Base-by-base conservation (phyloP, 1,284 basidiomycete genomes). In the Ceratobasidium sp. region DNA sequence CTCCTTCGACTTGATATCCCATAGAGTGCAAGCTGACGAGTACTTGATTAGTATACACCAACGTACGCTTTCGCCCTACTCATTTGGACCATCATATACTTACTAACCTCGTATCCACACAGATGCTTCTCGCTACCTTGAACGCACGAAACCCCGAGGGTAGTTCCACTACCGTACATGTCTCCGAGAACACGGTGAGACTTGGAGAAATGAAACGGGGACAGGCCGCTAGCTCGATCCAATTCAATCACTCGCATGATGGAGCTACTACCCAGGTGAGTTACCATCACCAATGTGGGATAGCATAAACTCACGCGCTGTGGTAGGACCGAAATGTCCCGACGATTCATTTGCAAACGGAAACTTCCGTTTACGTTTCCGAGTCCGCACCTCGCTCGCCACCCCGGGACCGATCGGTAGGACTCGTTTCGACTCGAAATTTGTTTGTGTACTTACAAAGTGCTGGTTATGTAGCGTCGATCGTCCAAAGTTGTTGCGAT, bases 81-180 rank as follows among this genome's bases (percentile, higher is more conserved):
- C 27, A 7, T 7, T 7, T 8, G 17, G 38, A 17, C 31, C 10
- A n/a, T 29, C n/a, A 13, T 45, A 29, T 7, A n/a, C 32, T 17
- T 22, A 6, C 35, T 53, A 20, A 43, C 25, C 31, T 25, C 1
- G 15, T 4, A 3, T 20, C 13, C 32, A 0, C 20, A 22, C 54
- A 65, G 47, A 65, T 49, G 8, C 49, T 65, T 5, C 62, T 65
- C 13, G 62, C 62, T 13, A 65, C 62, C 0, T 49, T 65, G n/a
- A 65, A 65, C 17, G 47, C 62, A 6, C 47, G 62, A 4, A 49
- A 65, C 10, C 22, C 38, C 49, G 38, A 7, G 17, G 8, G 17
- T 8, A 31, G 53, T 27, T 22, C 60, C 34, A 22, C 47, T 35
- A 42, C 53, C 22, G 50, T 65, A 0, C 62, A 65, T 49, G 38